Evolutionary conservation across 768 basidiomycete species (phyloP).

Genomic region (Fistulinella prunicolor): DNA sequence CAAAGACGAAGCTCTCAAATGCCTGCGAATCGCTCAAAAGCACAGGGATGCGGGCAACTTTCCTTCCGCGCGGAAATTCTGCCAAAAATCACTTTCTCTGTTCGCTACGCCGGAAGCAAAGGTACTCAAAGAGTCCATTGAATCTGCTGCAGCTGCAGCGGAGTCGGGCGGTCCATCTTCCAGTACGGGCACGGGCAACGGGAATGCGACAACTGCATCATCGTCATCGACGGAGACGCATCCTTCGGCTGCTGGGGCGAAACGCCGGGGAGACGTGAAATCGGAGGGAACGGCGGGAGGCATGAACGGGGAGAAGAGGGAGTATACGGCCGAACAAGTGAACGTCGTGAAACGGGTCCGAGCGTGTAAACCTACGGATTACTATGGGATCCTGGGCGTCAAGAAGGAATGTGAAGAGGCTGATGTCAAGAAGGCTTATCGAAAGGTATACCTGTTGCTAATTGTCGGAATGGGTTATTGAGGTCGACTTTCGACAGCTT

Average conservation of each 20-base stretch:
- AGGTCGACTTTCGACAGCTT: constrained; percentile 45
- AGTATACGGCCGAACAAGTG: constrained; percentile 82
- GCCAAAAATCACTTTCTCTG: constrained; percentile 80
- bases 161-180: constrained; percentile 42
- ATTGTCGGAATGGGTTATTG: constrained; percentile 11
- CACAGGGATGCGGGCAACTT: constrained; percentile 71
- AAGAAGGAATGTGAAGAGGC: constrained; percentile 78
- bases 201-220: constrained; percentile 37
- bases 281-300: constrained; percentile 55
- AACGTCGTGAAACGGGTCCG: constrained; percentile 84
- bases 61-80: constrained; percentile 81
- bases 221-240: constrained; percentile 63
- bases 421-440: constrained; percentile 92
- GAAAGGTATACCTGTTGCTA: constrained; percentile 64
- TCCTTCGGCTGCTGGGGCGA: constrained; percentile 69
- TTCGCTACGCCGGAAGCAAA: constrained; percentile 76
- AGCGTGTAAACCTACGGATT: constrained; percentile 82
- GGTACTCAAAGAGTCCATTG: constrained; percentile 63
- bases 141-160: constrained; percentile 44
- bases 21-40: constrained; percentile 73
- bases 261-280: constrained; percentile 50
- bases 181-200: constrained; percentile 29
- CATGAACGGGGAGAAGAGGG: constrained; percentile 71
- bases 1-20: constrained; percentile 85
- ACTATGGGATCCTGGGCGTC: constrained; percentile 87